phyloP scores from a whole-genome alignment of 2,329 filamentous ascomycete species.

The Penicillium vulpinum region DNA sequence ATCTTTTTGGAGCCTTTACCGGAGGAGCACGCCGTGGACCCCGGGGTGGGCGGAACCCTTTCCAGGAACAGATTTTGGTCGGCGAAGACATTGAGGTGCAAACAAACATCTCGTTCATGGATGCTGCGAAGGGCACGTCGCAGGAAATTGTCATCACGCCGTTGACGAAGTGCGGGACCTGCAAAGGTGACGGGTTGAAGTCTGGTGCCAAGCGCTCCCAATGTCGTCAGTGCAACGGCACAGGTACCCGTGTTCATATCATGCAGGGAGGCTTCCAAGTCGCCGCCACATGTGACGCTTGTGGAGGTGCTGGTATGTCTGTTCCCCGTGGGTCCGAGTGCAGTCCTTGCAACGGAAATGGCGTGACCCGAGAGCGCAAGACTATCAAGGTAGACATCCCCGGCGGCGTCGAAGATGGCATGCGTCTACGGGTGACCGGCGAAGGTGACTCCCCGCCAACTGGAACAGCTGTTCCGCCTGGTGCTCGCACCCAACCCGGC shows the following conservation, averaged over 20 bases:
- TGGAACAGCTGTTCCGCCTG: slow-evolving; percentile 65
- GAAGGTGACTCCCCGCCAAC: slow-evolving; percentile 86
- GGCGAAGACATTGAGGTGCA: slow-evolving; percentile 96
- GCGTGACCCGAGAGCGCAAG: slow-evolving; percentile 79
- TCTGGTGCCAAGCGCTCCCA: slow-evolving; percentile 69
- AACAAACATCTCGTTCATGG: slow-evolving; percentile 90
- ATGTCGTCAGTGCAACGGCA: slow-evolving; percentile 81
- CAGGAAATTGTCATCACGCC: slow-evolving; percentile 89
- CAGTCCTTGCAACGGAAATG: slow-evolving; percentile 74
- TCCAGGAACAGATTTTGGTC: slow-evolving; percentile 79
- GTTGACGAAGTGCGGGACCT: slow-evolving; percentile 76
- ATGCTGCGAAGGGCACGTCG: slow-evolving; percentile 85
- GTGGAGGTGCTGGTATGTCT: slow-evolving; percentile 73
- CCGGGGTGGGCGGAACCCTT: slow-evolving; percentile 63
- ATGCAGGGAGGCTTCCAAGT: slow-evolving; percentile 96
- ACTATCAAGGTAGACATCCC: slow-evolving; percentile 89
- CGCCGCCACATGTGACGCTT: slow-evolving; percentile 81
- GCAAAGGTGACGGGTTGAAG: slow-evolving; percentile 81
- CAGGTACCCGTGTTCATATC: slow-evolving; percentile 81
- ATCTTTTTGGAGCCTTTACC: slow-evolving; percentile 87
- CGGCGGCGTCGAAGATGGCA: slow-evolving; percentile 92
- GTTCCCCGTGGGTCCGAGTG: slow-evolving; percentile 82
- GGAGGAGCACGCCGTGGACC: slow-evolving; percentile 57
- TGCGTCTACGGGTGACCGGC: slow-evolving; percentile 80
- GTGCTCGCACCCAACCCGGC: slow-evolving; percentile 68